Base-by-base conservation (phyloP, 768 basidiomycete genomes). In the Suillus luteus region DNA sequence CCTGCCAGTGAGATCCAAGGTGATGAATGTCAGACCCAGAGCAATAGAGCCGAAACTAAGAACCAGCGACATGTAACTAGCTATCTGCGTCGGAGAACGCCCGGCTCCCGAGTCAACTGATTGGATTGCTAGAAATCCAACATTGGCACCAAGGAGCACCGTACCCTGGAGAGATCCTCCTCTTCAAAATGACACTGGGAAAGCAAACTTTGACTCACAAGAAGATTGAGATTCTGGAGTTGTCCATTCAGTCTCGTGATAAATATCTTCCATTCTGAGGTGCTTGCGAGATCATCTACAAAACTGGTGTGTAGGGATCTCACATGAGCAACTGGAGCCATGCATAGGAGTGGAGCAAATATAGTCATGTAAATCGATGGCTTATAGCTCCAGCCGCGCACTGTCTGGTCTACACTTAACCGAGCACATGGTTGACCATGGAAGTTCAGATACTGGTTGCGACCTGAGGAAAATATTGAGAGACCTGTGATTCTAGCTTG, bases 111-210 rank as follows among this genome's bases (percentile, higher is more conserved):
- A 22, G 19, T 67, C 79, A 51, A 82, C 78, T 37, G 76, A 74
- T 40, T 81, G 81, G 31, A 87, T 85, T 7, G 83, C 81, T 14
- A 88, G 71, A 66, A 86, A 85, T 0, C 81, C 81, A 2, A 88
- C 81, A 60, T 85, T 85, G 9, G 82, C 83, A 33, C 80, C 81
- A 9, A 86, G 71, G 43, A 86, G 70, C 15, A 86, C 82, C 2
- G 82, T 83, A 1, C 78, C 79, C 84, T 86, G 14, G 33, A 46
- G 24, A 43, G 54, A 35, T 24, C 44, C 7, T 24, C 44, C 7
- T 31, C 43, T 24, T 59, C 27, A 57, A 27, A 38, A 48, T 49
- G n/a, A 60, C 22, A 31, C 48, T 14, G 19, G n/a, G 44, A 31
- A 8, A 44, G 35, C n/a, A 5, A 40, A 12, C 9, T 4, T 15